Conservation (phyloP, 2,329 filamentous ascomycete genomes). For the Chaetothyriales sp. region DNA sequence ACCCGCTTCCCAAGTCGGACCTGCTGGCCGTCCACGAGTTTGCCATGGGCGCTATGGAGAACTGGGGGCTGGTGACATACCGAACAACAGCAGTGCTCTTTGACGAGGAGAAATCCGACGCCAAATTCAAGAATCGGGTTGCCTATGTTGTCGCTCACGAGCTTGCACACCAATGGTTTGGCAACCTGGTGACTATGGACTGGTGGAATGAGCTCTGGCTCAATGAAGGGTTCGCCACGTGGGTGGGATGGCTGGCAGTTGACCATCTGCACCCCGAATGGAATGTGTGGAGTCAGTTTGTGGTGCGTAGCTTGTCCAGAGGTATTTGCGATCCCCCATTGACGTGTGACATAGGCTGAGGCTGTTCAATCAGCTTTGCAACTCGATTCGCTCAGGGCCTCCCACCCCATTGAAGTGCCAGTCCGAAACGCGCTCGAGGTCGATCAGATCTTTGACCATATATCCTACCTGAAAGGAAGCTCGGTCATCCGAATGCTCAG, state of each 20-base stretch:
- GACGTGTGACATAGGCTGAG: conserved; percentile 49
- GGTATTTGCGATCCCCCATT: conserved; percentile 32
- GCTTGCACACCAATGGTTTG: conserved; percentile 91
- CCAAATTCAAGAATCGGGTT: conserved; percentile 79
- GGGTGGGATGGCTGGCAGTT: conserved; percentile 89
- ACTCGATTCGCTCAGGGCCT: conserved; percentile 77
- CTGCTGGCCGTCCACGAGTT: conserved; percentile 88
- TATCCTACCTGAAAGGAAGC: conserved; percentile 92
- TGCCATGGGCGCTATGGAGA: conserved; percentile 74
- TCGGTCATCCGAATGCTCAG: conserved; percentile 95
- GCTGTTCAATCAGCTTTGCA: conserved; percentile 82
- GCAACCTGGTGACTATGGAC: conserved; percentile 84
- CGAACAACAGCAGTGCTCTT: conserved; percentile 91
- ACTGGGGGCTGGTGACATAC: conserved; percentile 94
- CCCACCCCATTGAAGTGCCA: conserved; percentile 90
- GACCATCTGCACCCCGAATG: conserved; percentile 90
- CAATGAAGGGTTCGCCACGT: conserved; percentile 93
- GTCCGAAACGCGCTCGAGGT: conserved; percentile 88
- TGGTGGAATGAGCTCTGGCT: conserved; percentile 93
- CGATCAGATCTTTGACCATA: conserved; percentile 94
- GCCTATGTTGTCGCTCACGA: conserved; percentile 98
- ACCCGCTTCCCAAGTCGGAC: conserved; percentile 83
- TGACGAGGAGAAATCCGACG: conserved; percentile 80
- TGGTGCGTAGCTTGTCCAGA: conserved; percentile 46
- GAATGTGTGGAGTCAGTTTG: conserved; percentile 96